A percentile compares a stretch with the other conserved stretches of the same genome.
These are phyloP conservation scores for Epichloe uncinata DNA, from an alignment of 2,329 filamentous ascomycete species.

Conservation along the genomic window DNA sequence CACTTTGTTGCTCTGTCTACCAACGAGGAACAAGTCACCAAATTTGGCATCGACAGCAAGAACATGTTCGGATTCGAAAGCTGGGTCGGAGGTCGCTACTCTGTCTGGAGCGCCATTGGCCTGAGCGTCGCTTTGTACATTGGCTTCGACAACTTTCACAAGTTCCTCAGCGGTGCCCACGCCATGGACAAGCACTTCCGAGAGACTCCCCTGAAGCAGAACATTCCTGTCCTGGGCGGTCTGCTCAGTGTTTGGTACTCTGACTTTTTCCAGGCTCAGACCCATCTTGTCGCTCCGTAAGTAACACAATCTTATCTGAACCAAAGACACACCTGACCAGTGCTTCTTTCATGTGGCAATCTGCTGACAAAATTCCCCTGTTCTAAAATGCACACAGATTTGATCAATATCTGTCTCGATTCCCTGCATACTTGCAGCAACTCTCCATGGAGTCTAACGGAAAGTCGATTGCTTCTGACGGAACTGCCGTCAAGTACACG, in stretches of 20 bases:
- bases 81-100: constrained; percentile 97
- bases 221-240: constrained; percentile 86
- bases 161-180: constrained; percentile 88
- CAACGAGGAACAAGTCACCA: constrained; percentile 88
- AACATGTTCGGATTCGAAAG: constrained; percentile 99
- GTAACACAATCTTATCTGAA: constrained; percentile 18
- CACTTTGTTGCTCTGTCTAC: constrained; percentile 98
- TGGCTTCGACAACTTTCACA: constrained; percentile 93
- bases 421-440: constrained; percentile 98
- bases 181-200: constrained; percentile 99
- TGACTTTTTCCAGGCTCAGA: constrained; percentile 98
- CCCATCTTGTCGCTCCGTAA: constrained; percentile 89
- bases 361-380: neutral
- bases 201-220: constrained; percentile 78
- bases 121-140: constrained; percentile 90
- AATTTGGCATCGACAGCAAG: constrained; percentile 96
- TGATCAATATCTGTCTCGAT: constrained; percentile 97
- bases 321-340: neutral
- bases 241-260: constrained; percentile 97
- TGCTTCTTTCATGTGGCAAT: neutral
- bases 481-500: constrained; percentile 88
- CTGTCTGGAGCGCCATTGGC: constrained; percentile 97
- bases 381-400: constrained; percentile 41
- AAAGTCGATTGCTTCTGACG: constrained; percentile 83
- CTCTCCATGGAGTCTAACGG: constrained; percentile 99